Evolutionary conservation across 495 filamentous ascomycete genomes (phyloP).

Genomic region (Bombardia bombarda): DNA sequence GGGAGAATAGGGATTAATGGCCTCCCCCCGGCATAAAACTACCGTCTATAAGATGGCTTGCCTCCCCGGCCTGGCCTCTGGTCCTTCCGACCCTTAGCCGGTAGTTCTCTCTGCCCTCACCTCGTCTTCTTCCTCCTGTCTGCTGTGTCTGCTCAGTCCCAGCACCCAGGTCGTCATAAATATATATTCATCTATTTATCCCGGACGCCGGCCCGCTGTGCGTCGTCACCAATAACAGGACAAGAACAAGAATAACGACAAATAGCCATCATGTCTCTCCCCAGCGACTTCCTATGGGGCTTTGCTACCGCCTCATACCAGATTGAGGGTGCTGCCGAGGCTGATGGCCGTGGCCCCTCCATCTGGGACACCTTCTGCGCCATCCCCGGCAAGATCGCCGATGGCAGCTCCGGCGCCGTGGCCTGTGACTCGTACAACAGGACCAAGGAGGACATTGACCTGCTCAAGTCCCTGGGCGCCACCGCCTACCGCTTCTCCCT

Average conservation of each 20-base stretch:
- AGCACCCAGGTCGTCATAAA: too few relatives aligned
- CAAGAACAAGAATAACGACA: too few relatives aligned
- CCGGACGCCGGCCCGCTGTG: not conserved
- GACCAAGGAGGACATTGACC: constrained; percentile 62
- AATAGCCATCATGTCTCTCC: constrained; percentile 49
- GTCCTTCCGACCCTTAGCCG: not conserved
- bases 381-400: constrained; percentile 67
- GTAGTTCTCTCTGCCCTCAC: constrained; percentile 1
- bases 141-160: too few relatives aligned
- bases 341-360: constrained; percentile 62
- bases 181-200: not conserved
- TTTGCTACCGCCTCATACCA: constrained; percentile 77
- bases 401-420: constrained; percentile 57
- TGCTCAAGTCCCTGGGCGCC: constrained; percentile 58
- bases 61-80: not conserved
- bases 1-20: constrained; percentile 34
- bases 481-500: constrained; percentile 68
- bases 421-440: constrained; percentile 74
- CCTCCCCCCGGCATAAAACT: constrained; percentile 16
- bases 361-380: constrained; percentile 75
- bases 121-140: not conserved
- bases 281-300: constrained; percentile 72
- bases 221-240: not conserved
- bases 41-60: constrained; percentile 18
- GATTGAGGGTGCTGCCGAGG: constrained; percentile 60